A percentile compares a stretch with the other conserved stretches of the same genome.
Conservation (phyloP, 2,329 filamentous ascomycete species). For the Fusarium sororula region DNA sequence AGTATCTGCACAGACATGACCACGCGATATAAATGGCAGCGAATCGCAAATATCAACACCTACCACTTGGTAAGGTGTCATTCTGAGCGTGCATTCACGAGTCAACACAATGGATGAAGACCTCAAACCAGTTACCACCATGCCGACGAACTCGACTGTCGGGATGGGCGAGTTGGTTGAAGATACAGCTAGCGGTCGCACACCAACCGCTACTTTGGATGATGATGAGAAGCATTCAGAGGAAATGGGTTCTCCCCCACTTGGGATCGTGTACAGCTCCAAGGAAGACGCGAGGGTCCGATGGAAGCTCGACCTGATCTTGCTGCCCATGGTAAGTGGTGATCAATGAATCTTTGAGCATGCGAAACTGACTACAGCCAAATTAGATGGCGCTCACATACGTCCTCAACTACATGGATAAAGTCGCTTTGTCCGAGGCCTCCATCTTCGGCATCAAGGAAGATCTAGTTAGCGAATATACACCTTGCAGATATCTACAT, state of each 20-base stretch:
- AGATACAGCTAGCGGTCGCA: not conserved
- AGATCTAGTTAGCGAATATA: not conserved
- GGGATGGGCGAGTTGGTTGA: not conserved
- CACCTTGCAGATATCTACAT: accelerated
- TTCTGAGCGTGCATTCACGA: accelerated
- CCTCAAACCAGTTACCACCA: not conserved
- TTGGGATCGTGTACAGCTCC: not conserved
- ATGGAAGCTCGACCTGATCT: not conserved
- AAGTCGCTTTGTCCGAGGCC: not conserved
- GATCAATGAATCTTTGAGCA: accelerated
- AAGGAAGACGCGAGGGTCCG: not conserved
- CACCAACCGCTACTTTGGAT: accelerated
- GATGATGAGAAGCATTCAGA: accelerated
- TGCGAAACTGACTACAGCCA: accelerated
- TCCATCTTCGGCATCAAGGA: not conserved
- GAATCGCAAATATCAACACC: accelerated
- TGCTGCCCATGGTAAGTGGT: not conserved
- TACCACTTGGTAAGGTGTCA: accelerated
- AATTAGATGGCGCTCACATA: not conserved
- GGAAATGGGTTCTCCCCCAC: accelerated
- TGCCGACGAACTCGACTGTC: not conserved
- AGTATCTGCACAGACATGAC: too few relatives aligned
- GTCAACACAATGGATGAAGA: not conserved
- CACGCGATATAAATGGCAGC: not conserved
- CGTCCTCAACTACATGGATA: not conserved